Conservation (phyloP, 1,284 basidiomycete species). For the Trichosporon coremiiforme region DNA sequence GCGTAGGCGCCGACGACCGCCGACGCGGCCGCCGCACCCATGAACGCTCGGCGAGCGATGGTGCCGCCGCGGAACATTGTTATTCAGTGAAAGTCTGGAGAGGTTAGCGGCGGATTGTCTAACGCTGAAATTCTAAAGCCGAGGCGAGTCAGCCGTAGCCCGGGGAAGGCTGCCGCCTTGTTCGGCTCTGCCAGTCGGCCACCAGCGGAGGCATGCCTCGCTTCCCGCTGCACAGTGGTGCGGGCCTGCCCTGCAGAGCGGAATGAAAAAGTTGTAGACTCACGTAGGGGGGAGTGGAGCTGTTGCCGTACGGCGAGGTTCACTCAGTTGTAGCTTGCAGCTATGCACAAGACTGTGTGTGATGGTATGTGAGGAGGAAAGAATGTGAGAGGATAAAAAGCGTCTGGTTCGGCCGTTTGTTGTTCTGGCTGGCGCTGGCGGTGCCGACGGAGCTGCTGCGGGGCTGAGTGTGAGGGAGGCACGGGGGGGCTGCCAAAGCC, state of each 20-base stretch:
- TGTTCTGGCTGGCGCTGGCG: not conserved
- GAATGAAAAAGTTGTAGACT: not conserved
- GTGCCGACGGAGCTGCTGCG: not conserved
- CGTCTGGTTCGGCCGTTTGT: not conserved
- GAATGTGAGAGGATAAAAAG: not conserved
- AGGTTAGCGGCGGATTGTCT: not conserved
- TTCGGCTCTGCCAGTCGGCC: not conserved
- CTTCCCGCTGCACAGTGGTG: not conserved
- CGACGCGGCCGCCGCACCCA: constrained; percentile 36
- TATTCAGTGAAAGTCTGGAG: not conserved
- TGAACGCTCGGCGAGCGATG: constrained; percentile 33
- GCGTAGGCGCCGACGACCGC: constrained; percentile 37
- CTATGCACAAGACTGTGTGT: not conserved
- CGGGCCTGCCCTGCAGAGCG: not conserved
- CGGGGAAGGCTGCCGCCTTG: too few species aligned
- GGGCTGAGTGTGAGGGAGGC: not conserved
- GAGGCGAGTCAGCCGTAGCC: too few species aligned
- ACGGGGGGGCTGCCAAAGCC: not conserved
- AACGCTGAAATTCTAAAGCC: not conserved
- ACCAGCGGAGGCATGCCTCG: not conserved
- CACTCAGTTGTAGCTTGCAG: not conserved
- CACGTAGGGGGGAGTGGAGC: constrained; percentile 1
- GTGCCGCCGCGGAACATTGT: constrained; percentile 42
- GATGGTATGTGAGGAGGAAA: not conserved
- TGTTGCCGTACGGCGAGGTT: not conserved